These are phyloP conservation scores for Blastobotrys capitulatus DNA, from an alignment of 1,139 yeast species.

Conservation along the genomic window DNA sequence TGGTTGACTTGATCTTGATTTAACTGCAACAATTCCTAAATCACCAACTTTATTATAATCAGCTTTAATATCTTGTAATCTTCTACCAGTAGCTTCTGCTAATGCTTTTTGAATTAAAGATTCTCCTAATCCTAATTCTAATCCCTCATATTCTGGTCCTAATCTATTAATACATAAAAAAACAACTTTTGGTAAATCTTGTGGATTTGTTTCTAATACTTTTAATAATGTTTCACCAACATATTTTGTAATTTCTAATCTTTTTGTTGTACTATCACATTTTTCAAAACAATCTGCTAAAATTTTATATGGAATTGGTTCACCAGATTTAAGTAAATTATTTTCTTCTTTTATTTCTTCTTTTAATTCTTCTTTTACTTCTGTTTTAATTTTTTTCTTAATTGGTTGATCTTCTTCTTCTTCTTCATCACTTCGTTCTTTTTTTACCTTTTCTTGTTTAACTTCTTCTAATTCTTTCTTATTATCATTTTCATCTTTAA, in stretches of 20 bases:
- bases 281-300: conserved; percentile 66
- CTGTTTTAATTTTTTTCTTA: background rate
- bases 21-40: conserved; percentile 82
- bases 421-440: background rate
- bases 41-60: conserved; percentile 84
- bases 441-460: background rate
- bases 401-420: background rate
- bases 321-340: conserved; percentile 38
- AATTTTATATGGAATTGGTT: conserved; percentile 55
- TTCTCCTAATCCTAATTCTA: conserved; percentile 92
- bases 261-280: conserved; percentile 71
- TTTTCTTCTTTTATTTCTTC: background rate
- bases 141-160: conserved; percentile 94
- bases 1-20: conserved; percentile 78
- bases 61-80: conserved; percentile 59
- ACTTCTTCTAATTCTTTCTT: background rate
- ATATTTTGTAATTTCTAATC: conserved; percentile 72
- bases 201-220: conserved; percentile 53
- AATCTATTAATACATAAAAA: conserved; percentile 81
- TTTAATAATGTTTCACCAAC: conserved; percentile 66
- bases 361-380: background rate
- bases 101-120: conserved; percentile 80
- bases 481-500: too few relatives aligned
- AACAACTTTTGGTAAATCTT: conserved; percentile 61
- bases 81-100: conserved; percentile 84